These are phyloP conservation scores for Zymoseptoria ardabiliae DNA, from an alignment of 2,329 filamentous ascomycete species.

Conservation along the genomic window DNA sequence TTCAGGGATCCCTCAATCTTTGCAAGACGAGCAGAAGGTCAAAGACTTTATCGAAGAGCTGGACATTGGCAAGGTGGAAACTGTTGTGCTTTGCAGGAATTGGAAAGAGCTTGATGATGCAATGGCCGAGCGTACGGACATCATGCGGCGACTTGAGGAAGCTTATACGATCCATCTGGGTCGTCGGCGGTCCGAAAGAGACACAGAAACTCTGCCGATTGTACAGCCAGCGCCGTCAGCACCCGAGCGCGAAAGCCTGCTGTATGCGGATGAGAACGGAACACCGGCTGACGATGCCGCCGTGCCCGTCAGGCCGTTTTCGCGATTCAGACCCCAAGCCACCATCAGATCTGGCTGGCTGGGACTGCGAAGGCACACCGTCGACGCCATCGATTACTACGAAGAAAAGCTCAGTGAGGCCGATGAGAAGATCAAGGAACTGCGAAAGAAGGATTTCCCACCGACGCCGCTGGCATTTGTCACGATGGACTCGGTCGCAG, in stretches of 20 bases:
- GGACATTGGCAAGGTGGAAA: constrained; percentile 82
- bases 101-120: constrained; percentile 77
- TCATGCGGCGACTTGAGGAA: constrained; percentile 69
- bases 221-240: constrained; percentile 39
- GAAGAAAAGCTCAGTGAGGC: constrained; percentile 73
- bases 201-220: constrained; percentile 43
- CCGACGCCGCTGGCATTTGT: constrained; percentile 86
- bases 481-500: constrained; percentile 92
- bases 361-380: constrained; percentile 60
- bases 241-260: background rate
- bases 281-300: constrained; percentile 12
- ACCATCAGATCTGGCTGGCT: constrained; percentile 74
- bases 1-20: constrained; percentile 73
- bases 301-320: constrained; percentile 39
- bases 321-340: constrained; percentile 54
- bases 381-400: constrained; percentile 92
- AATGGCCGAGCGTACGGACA: constrained; percentile 57
- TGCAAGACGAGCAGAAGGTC: constrained; percentile 75
- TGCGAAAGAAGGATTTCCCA: constrained; percentile 67
- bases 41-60: constrained; percentile 81
- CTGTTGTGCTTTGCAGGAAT: constrained; percentile 75
- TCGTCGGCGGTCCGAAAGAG: constrained; percentile 44
- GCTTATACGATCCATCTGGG: constrained; percentile 74
- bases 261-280: constrained; percentile 26
- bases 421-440: constrained; percentile 64